Percentiles rank a stretch among this genome's conserved stretches.
phyloP scores from a whole-genome alignment of 129 eudicot genomes.

The Daucus carota region DH1_v3.0 NC_030383.2:39503501-39504000 shows the following conservation, averaged over 20 bases:
- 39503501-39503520: neutral
- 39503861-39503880: slow-evolving; percentile 59
- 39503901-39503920: slow-evolving; percentile 43
- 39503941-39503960: neutral
- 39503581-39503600: neutral
- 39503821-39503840: slow-evolving; percentile 96
- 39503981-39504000: slow-evolving; percentile 65
- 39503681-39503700: neutral
- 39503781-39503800: slow-evolving; percentile 75
- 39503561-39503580: neutral
- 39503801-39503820: slow-evolving; percentile 87
- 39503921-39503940: neutral
- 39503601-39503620: neutral
- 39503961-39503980: slow-evolving; percentile 8
- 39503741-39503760: neutral
- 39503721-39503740: neutral
- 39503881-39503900: slow-evolving; percentile 88
- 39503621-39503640: neutral
- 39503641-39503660: neutral
- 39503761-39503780: slow-evolving; percentile 7
- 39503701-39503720: no score
- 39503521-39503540: neutral
- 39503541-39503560: neutral
- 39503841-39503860: slow-evolving; percentile 73
- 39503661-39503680: neutral